These are phyloP conservation scores for Lepiota subincarnata DNA, from an alignment of 768 basidiomycete species.

Conservation along the genomic window DNA sequence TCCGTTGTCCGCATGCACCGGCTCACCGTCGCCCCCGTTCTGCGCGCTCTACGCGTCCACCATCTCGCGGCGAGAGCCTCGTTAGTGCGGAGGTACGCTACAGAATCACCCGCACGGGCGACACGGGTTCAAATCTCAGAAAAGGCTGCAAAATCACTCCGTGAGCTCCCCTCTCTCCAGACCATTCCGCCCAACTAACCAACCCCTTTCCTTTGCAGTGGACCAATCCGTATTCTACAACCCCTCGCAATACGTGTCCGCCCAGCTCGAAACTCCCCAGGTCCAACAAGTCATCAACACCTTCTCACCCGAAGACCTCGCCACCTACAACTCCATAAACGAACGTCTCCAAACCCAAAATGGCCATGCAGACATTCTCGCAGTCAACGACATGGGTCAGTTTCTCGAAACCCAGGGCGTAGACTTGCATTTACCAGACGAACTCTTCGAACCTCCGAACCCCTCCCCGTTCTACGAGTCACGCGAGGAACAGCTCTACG, in stretches of 20 bases:
- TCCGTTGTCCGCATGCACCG: constrained; percentile 3
- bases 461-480: not conserved
- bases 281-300: too few species aligned
- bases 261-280: too few species aligned
- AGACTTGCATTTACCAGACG: not conserved
- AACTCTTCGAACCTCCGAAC: not conserved
- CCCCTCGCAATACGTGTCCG: not conserved
- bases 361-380: not conserved
- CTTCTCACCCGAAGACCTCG: not conserved
- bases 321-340: not conserved
- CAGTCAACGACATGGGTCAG: constrained; percentile 1
- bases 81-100: not conserved
- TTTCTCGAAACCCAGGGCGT: not conserved
- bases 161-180: not conserved
- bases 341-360: not conserved
- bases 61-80: not conserved
- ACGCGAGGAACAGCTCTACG: not conserved
- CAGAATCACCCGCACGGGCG: not conserved
- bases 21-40: constrained; percentile 19
- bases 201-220: not conserved
- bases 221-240: constrained; percentile 1
- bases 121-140: constrained; percentile 22
- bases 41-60: constrained; percentile 28
- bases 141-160: constrained; percentile 5
- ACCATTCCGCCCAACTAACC: too few species aligned